Base-by-base conservation (phyloP, 228 moss, liverwort and hornwort species). In the Sphagnum fallax region DNA sequence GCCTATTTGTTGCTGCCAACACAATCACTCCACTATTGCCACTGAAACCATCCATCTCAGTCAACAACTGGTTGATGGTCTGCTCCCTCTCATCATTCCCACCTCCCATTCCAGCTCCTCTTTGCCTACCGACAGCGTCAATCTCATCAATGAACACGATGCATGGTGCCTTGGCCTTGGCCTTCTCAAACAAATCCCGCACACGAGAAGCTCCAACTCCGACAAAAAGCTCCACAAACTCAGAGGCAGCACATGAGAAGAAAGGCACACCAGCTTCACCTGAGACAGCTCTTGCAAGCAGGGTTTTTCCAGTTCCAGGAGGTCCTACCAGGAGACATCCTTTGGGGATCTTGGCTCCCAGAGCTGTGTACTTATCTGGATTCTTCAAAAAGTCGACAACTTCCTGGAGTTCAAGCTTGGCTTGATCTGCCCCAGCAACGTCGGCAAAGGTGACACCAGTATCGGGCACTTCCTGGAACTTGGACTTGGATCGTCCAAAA, bases 71-170 rank as follows among this genome's bases (percentile, higher is more conserved):
- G 67, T 93, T 93, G 18, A 93, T 90, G 13, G 93, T 93, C 67
- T 93, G 93, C 72, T 93, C 93, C 51, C 93, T 69, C 81, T 93
- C 93, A 53, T 93, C 93, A 14, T 90, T 93, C 0, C 93, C 93
- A 50, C 93, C 93, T 12, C 93, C 93, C 90, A 93, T 88, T 6
- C 93, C 93, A 5, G 93, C 90, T 15, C 93, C 93, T 70, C 93
- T 73, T 70, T 93, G 93, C 74, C 90, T 81, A 5, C 93, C 93
- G 8, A 93, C 93, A 8, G 93, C 93, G 69, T 93, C 93, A 58
- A 93, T 93, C 75, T 93, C 93, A 52, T 93, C 93, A 32, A 93
- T 90, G 53, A 93, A 93, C 1, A 93, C 84, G 69, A 93, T 93
- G 81, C 93, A 93, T 0, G 93, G 93, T 4, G 93, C 93, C 63